Base-by-base conservation (phyloP, 345 rosid genomes). In the Xanthoceras sorbifolium region DNA sequence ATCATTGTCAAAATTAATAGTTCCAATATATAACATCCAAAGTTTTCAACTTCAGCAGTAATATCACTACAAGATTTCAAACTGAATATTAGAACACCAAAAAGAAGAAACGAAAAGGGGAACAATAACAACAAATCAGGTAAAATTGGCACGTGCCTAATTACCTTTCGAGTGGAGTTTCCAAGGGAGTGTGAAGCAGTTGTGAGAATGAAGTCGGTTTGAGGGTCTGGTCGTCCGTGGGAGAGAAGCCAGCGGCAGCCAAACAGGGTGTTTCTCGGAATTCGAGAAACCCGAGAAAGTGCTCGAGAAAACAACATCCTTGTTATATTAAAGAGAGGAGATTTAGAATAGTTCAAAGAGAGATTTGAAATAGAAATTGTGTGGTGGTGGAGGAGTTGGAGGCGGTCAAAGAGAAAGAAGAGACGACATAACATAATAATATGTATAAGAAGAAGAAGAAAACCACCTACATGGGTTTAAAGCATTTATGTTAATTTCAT, bases 131-230 rank as follows among this genome's bases (percentile, higher is more conserved):
- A 6, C 1, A 52, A 42, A 29, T 42, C 15, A 46, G 9, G 20
- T 55, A n/a, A n/a, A 9, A 7, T 25, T 5, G n/a, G 20, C 67
- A 40, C 55, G 9, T 31, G 40, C 32, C 42, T 38, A 26, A 74
- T 72, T 72, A 87, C 90, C 90, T 85, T 83, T 44, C 38, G 67
- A 52, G 82, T 8, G 68, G 81, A 77, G 28, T 77, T 71, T 11
- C 63, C 69, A 55, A 25, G 68, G 42, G 86, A 79, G 73, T 71
- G 71, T 6, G 67, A 50, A 40, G 61, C 74, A 71, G 81, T n/a
- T n/a, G n/a, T n/a, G n/a, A n/a, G n/a, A n/a, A n/a, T 63, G 29
- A 79, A 55, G 0, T 77, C 18, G 54, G 8, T 54, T 18, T 59
- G 48, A 68, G 71, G n/a, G 18, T 31, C 3, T 62, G 73, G 50